Conservation (phyloP, 164 flowering plant genomes). For the Umbellularia californica region DNA sequence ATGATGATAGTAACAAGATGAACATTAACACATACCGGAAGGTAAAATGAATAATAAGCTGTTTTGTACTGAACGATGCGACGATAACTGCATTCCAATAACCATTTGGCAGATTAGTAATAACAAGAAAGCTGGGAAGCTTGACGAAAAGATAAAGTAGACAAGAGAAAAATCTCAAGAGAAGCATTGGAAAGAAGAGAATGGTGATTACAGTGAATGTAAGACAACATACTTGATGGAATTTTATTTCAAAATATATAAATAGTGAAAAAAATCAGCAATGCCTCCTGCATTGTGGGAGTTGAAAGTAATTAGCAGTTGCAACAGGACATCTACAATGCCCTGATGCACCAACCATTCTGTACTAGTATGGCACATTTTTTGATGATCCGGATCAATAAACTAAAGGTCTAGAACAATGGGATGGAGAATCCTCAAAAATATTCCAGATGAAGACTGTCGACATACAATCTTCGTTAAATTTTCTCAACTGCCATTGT, state of each 20-base stretch:
- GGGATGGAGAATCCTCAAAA: neutral
- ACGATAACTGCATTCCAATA: constrained; percentile 60
- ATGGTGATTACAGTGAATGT: too few relatives aligned
- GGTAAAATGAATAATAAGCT: constrained; percentile 94
- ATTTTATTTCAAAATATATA: too few relatives aligned
- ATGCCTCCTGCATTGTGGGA: too few relatives aligned
- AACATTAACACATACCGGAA: constrained; percentile 62
- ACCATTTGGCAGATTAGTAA: constrained; percentile 12
- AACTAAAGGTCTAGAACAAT: neutral
- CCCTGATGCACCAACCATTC: neutral
- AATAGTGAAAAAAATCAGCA: too few relatives aligned
- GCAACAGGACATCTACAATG: neutral
- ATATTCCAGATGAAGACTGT: neutral
- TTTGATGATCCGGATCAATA: neutral
- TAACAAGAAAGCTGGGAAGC: neutral
- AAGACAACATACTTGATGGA: too few relatives aligned
- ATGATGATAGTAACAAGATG: neutral
- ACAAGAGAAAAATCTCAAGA: neutral
- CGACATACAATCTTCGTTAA: neutral
- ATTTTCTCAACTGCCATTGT: too few relatives aligned
- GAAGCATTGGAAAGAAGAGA: too few relatives aligned
- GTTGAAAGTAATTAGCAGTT: neutral
- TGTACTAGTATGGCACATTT: neutral
- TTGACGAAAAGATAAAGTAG: neutral
- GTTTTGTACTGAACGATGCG: constrained; percentile 98